Base-by-base conservation (phyloP, 495 filamentous ascomycete genomes). In the Penicillium verhagenii region DNA sequence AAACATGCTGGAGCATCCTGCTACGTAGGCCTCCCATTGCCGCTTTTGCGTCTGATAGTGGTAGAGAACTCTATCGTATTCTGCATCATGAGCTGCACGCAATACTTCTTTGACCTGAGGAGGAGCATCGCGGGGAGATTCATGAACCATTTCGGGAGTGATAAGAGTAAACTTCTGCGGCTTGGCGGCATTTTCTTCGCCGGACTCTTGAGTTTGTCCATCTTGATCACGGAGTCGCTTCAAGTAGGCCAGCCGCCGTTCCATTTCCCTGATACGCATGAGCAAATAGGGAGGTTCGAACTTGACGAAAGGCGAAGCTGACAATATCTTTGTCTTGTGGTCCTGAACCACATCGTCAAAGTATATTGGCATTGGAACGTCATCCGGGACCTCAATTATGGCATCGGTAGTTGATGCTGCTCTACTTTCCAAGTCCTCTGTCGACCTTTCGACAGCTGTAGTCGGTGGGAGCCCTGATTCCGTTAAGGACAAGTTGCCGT, bases 341-440 rank as follows among this genome's bases (percentile, higher is more conserved):
- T 95, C 91, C 39, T 90, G 86, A 31, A 97, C 91, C 82, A 97
- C 91, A 65, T 97, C 89, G 59, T 90, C 87, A 67, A 97, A 97
- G 58, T 91, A 96, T 2, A 88, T 92, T 21, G 94, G 90, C 80
- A 91, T 89, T 1, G 92, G 91, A 35, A 93, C 78, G 69, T 93
- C 89, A 52, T 94, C 90, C 11, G 91, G 91, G 3, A 94, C 70
- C 23, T 77, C 78, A n/a, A 73, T n/a, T 16, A 20, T 75, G 31
- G 70, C 76, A 35, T 88, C 84, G 23, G 58, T 50, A 4, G 66
- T 31, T 6, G 61, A 47, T 14, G 54, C 35, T 6, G 37, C 24
- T 13, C 54, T 61, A 8, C 67, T 63, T 35, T 59, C 59, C 40
- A 47, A 44, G 11, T 43, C 26, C 24, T 67, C 61, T 11, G 16